Base-by-base conservation (phyloP, 2,329 filamentous ascomycete genomes). In the Penicillium sp. region DNA sequence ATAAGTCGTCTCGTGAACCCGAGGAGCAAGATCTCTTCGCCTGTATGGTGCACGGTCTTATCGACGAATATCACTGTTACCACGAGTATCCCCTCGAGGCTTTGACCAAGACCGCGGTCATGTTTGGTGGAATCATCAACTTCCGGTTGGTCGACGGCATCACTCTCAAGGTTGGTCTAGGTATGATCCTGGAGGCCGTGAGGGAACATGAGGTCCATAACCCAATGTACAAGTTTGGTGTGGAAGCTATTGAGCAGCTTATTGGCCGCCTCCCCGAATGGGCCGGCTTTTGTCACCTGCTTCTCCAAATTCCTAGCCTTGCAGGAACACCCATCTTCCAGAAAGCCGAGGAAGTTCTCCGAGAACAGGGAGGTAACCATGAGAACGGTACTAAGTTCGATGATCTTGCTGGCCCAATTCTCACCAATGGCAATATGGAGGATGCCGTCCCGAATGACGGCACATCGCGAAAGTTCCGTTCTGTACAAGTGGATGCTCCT, bases 131-230 rank as follows among this genome's bases (percentile, higher is more conserved):
- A 23, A 94, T 97, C 59, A 96, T 99, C 65, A 92, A 92, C 45
- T 94, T 91, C 75, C 91, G 92, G 65, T 82, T 99, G 6, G 89
- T 99, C 44, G 91, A 91, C 5, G 88, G 91, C 34, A 84, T 99
- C 15, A 91, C 94, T 3, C 84, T 97, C 27, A 91, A 96, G 68
- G 91, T 96, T 50, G 94, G 90, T n/a, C 79, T 97, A 13, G 91
- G 90, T 13, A 97, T 99, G 91, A 96, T 99, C 57, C 79, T 97
- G n/a, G 92, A 99, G 70, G 91, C 94, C 10, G 91, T 99, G 20
- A 84, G 90, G 58, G 91, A 96, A 58, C 90, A 94, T 64, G 77
- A 82, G 26, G 85, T 89, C 0, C 89, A 95, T 26, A 86, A 92
- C 54, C 86, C 90, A 1, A 97, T 99, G 94, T 97, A 94, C 78